A percentile compares a stretch with the other conserved stretches of the same genome.
Conservation (phyloP, 75 land plant genomes). For the Chamaecyparis obtusa region DNA sequence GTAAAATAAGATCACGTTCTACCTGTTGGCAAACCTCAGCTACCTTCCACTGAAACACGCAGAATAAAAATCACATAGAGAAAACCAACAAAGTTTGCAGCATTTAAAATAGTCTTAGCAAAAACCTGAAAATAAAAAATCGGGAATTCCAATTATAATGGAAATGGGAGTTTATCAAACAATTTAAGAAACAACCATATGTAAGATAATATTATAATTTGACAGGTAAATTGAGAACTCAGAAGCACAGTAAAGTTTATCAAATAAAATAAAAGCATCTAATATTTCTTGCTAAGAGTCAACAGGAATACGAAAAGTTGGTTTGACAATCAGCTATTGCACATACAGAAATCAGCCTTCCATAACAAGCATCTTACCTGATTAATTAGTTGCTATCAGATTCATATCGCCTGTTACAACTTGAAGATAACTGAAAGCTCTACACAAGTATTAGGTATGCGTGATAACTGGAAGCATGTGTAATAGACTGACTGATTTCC, state of each 20-base stretch:
- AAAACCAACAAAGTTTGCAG: neutral
- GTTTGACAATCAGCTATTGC: too few relatives aligned
- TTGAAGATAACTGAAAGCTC: too few relatives aligned
- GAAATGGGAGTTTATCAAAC: neutral
- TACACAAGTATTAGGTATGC: too few relatives aligned
- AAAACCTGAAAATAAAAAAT: neutral
- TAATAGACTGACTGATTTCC: too few relatives aligned
- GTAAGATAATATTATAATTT: neutral
- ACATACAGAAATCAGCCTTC: too few relatives aligned
- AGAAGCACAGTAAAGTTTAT: neutral
- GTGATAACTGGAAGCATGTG: too few relatives aligned
- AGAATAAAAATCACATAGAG: neutral
- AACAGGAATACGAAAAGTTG: neutral
- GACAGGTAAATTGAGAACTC: neutral
- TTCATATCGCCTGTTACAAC: too few relatives aligned
- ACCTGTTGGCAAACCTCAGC: conserved; percentile 89
- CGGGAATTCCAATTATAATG: neutral
- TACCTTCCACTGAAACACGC: conserved; percentile 79
- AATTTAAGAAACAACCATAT: neutral
- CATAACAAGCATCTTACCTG: too few relatives aligned
- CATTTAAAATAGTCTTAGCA: neutral
- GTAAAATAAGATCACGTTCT: conserved; percentile 81
- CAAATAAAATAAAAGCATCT: neutral
- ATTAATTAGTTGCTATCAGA: too few relatives aligned
- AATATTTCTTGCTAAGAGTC: neutral